These are phyloP conservation scores for Ceratobasidium sp. DNA, from an alignment of 1,284 basidiomycete species.

Conservation along the genomic window DNA sequence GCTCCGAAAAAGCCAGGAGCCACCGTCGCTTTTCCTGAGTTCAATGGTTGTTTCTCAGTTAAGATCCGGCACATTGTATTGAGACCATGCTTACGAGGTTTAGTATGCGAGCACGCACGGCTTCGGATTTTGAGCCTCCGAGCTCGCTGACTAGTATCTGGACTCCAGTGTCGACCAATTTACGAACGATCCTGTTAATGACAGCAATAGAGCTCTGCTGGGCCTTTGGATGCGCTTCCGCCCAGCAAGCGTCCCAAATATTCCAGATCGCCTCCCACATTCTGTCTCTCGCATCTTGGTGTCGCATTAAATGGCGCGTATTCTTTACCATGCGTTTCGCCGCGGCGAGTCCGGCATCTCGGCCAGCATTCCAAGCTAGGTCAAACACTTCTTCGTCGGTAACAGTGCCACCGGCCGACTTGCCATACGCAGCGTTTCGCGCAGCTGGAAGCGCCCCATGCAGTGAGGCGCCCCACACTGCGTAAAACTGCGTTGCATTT, in stretches of 20 bases:
- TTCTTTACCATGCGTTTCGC: constrained; percentile 8
- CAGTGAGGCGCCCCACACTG: constrained; percentile 17
- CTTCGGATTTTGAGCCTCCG: background rate
- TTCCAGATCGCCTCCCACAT: constrained; percentile 24
- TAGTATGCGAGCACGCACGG: background rate
- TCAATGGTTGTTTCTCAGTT: background rate
- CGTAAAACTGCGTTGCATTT: constrained; percentile 13
- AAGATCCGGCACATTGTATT: background rate
- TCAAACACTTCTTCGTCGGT: background rate
- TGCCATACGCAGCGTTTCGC: background rate
- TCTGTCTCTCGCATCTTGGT: constrained; percentile 1
- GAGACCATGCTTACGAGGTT: background rate
- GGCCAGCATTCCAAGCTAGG: background rate
- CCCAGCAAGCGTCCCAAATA: constrained; percentile 18
- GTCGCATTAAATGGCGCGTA: background rate
- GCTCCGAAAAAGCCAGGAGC: too few relatives aligned
- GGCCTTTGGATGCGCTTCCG: background rate
- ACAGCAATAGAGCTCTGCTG: background rate
- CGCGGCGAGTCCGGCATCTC: background rate
- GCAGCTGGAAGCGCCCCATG: constrained; percentile 7
- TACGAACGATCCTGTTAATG: background rate
- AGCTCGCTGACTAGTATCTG: background rate
- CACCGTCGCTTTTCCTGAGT: background rate
- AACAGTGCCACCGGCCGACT: background rate
- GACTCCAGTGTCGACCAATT: background rate